Evolutionary conservation across 371 early-diverging fungal genomes (phyloP).

Genomic region (Apophysomyces variabilis): DNA sequence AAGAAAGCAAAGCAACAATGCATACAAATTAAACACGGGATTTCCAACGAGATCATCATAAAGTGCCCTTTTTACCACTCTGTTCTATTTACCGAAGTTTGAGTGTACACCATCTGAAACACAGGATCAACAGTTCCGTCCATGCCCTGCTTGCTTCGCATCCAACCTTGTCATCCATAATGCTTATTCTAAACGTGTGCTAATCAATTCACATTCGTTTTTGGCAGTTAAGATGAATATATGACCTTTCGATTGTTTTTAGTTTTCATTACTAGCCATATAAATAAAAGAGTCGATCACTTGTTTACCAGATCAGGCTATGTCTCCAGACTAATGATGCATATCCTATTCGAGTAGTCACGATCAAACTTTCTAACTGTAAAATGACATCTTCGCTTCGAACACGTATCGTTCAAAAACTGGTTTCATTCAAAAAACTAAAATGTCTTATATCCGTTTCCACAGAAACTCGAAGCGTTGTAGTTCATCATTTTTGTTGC

Average conservation of each 20-base stretch:
- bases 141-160: too few species aligned
- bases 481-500: too few species aligned
- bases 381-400: too few species aligned
- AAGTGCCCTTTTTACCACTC: neutral
- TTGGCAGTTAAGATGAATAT: neutral
- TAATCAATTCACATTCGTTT: neutral
- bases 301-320: slow-evolving; percentile 4
- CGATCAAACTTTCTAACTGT: neutral
- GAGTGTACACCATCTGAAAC: neutral
- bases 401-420: too few species aligned
- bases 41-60: neutral
- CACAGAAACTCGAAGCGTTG: too few species aligned
- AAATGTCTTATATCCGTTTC: too few species aligned
- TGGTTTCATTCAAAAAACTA: too few species aligned
- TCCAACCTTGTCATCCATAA: neutral
- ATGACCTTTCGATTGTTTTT: neutral
- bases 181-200: too few species aligned
- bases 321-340: neutral
- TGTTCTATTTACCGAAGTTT: neutral
- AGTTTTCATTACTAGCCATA: neutral
- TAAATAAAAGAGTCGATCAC: neutral
- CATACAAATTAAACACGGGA: neutral
- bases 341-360: neutral
- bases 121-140: neutral
- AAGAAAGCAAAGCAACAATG: neutral